Conservation (phyloP, 768 basidiomycete genomes). For the Agaricus sinodeliciosus region DNA sequence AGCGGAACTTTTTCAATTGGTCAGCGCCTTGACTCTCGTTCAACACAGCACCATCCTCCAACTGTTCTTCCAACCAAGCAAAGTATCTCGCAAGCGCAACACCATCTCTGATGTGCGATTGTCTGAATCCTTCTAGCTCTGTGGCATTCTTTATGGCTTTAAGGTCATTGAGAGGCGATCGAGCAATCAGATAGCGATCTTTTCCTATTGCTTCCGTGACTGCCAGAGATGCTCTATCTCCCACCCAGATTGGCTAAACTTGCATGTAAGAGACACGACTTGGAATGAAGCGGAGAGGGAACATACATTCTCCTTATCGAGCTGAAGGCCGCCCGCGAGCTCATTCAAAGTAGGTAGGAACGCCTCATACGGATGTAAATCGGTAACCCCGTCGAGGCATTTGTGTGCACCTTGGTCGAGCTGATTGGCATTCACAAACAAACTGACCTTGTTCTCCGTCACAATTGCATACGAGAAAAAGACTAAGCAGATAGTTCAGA, state of each 20-base stretch:
- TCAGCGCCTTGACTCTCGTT: slow-evolving; percentile 79
- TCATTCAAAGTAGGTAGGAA: slow-evolving; percentile 61
- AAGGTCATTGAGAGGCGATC: slow-evolving; percentile 72
- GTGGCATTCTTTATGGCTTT: slow-evolving; percentile 76
- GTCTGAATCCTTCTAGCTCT: slow-evolving; percentile 87
- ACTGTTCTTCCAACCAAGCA: slow-evolving; percentile 87
- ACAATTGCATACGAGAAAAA: slow-evolving; percentile 92
- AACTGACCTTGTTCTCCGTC: slow-evolving; percentile 43
- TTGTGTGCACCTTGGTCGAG: slow-evolving; percentile 34
- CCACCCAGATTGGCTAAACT: slow-evolving; percentile 63
- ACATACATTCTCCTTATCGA: slow-evolving; percentile 26
- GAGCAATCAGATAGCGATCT: slow-evolving; percentile 42
- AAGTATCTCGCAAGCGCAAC: slow-evolving; percentile 86
- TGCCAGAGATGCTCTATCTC: slow-evolving; percentile 74
- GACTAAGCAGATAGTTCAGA: slow-evolving; percentile 35
- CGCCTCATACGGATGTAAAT: slow-evolving; percentile 61
- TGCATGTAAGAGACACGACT: neutral
- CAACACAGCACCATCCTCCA: slow-evolving; percentile 52
- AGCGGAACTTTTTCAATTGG: slow-evolving; percentile 72
- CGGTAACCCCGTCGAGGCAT: slow-evolving; percentile 53
- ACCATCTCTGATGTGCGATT: slow-evolving; percentile 86
- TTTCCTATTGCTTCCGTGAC: slow-evolving; percentile 75
- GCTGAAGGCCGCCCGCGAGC: slow-evolving; percentile 30
- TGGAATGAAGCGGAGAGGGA: neutral
- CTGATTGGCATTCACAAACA: slow-evolving; percentile 64